Percentiles rank a stretch among this genome's conserved stretches.
Conservation (phyloP, 768 basidiomycete genomes). For the Cyclocybe aegerita region DNA sequence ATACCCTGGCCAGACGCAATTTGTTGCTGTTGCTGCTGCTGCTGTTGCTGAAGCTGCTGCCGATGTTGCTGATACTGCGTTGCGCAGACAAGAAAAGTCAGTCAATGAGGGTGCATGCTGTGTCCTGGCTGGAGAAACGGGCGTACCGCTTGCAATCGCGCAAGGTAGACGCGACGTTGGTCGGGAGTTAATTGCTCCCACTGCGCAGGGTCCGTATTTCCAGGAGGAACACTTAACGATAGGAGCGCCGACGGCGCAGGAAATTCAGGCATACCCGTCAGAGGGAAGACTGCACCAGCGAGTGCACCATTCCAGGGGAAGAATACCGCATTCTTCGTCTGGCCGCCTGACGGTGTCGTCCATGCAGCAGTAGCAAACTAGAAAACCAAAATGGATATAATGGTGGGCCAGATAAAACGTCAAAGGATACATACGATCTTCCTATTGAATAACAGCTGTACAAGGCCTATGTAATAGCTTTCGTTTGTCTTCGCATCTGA, state of each 20-base stretch:
- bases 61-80: slow-evolving; percentile 22
- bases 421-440: slow-evolving; percentile 39
- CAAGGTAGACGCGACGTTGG: slow-evolving; percentile 15
- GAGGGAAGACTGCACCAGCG: slow-evolving; percentile 50
- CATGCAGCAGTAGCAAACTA: slow-evolving; percentile 57
- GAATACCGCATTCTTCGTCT: slow-evolving; percentile 47
- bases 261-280: slow-evolving; percentile 51
- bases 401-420: not conserved
- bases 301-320: slow-evolving; percentile 38
- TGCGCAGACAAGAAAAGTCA: slow-evolving; percentile 5
- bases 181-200: slow-evolving; percentile 24
- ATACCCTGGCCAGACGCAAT: too few species aligned
- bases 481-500: slow-evolving; percentile 42
- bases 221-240: slow-evolving; percentile 9
- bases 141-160: too few species aligned
- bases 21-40: slow-evolving; percentile 11
- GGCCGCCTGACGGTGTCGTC: slow-evolving; percentile 39
- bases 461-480: slow-evolving; percentile 38
- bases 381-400: not conserved
- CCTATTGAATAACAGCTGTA: slow-evolving; percentile 39
- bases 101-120: not conserved
- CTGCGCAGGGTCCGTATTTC: slow-evolving; percentile 12
- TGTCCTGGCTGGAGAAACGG: too few species aligned
- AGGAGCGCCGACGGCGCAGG: slow-evolving; percentile 14
- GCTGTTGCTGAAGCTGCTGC: slow-evolving; percentile 21